These are phyloP conservation scores for Solanum dulcamara DNA, from an alignment of 257 asterid genomes.

Conservation along the genomic window DNA sequence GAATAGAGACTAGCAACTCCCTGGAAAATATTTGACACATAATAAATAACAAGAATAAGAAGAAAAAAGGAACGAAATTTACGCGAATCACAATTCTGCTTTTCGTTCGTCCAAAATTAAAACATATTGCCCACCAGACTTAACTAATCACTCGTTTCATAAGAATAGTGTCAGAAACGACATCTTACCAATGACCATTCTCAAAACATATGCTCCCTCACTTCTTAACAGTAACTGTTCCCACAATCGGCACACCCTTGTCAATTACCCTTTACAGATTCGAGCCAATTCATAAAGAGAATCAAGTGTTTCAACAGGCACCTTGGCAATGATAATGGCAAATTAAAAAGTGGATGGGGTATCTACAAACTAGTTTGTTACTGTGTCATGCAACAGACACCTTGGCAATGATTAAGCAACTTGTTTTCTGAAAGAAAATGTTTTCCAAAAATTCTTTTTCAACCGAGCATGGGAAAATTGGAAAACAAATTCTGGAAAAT, in stretches of 20 bases:
- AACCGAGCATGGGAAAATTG: neutral
- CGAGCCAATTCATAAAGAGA: neutral
- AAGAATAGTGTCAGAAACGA: neutral
- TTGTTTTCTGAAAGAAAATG: neutral
- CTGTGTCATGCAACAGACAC: neutral
- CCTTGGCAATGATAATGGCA: neutral
- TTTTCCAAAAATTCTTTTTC: neutral
- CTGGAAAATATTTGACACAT: constrained; percentile 27
- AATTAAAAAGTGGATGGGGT: neutral
- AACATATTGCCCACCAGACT: neutral
- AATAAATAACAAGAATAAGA: neutral
- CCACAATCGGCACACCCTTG: neutral
- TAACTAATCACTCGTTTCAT: neutral
- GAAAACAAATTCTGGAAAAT: neutral
- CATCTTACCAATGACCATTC: neutral
- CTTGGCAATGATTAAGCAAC: neutral
- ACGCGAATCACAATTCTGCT: neutral
- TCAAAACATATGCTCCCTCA: neutral
- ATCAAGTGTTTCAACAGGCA: neutral
- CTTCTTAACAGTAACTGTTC: neutral
- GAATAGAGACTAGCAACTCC: constrained; percentile 69
- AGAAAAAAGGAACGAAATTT: neutral
- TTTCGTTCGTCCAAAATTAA: neutral
- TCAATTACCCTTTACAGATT: neutral
- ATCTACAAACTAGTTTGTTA: neutral